Conservation (phyloP, 2,329 filamentous ascomycete genomes). For the Fusarium xylarioides region DNA sequence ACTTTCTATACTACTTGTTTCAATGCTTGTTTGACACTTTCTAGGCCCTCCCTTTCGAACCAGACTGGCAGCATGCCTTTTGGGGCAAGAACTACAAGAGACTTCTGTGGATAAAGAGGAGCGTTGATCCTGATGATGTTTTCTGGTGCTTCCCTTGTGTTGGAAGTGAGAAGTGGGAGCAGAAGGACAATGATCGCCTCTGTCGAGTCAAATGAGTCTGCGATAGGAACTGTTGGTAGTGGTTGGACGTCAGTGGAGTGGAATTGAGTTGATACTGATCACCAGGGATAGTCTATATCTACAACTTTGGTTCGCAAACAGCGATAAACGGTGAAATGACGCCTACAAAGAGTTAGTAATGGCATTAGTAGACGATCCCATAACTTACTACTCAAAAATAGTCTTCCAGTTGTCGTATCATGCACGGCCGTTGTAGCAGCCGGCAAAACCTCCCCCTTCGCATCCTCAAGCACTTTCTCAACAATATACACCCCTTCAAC, state of each 20-base stretch:
- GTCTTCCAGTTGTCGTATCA: constrained; percentile 33
- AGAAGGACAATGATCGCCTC: constrained; percentile 37
- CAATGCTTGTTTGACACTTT: neutral
- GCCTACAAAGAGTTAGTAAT: constrained; percentile 1
- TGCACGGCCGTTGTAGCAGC: constrained; percentile 38
- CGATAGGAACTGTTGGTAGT: no score
- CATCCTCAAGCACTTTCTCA: constrained; percentile 39
- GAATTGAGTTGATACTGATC: neutral
- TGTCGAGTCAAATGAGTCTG: constrained; percentile 27
- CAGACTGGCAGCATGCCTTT: constrained; percentile 52
- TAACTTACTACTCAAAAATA: constrained; percentile 39
- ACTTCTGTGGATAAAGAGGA: constrained; percentile 55
- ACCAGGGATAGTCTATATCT: neutral
- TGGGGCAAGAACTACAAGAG: constrained; percentile 58
- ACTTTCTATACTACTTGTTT: fast-evolving
- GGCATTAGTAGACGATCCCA: fast-evolving
- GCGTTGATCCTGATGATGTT: constrained; percentile 57
- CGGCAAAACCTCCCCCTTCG: constrained; percentile 23
- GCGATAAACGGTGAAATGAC: constrained; percentile 38
- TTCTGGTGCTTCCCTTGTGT: constrained; percentile 61
- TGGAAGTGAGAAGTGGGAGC: constrained; percentile 54
- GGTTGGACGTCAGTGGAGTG: no score
- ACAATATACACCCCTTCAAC: constrained; percentile 8
- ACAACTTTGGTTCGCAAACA: constrained; percentile 32
- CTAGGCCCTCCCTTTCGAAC: constrained; percentile 50